Conservation (phyloP, 208 protist species). For the Trypanosoma avium region DNA sequence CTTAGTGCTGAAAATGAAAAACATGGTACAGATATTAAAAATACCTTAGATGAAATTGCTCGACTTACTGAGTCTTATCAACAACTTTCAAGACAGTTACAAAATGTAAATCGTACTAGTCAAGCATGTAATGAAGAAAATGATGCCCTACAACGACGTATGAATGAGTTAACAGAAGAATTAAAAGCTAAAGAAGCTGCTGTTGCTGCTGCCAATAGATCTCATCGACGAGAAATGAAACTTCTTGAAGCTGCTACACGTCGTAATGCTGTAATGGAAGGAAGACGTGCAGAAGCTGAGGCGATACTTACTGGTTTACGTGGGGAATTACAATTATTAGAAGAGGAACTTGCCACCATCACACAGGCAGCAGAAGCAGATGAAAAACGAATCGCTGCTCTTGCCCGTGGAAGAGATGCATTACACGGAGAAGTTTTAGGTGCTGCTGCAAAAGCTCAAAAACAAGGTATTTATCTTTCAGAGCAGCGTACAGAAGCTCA, state of each 20-base stretch:
- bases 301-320: slow-evolving; percentile 37
- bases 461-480: slow-evolving; percentile 81
- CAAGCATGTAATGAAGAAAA: slow-evolving; percentile 91
- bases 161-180: slow-evolving; percentile 56
- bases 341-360: slow-evolving; percentile 54
- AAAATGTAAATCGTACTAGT: slow-evolving; percentile 79
- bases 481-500: slow-evolving; percentile 79
- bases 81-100: slow-evolving; percentile 64
- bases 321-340: slow-evolving; percentile 40
- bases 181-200: slow-evolving; percentile 65
- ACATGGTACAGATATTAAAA: slow-evolving; percentile 48
- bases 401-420: slow-evolving; percentile 70
- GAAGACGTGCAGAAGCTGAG: slow-evolving; percentile 55
- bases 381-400: slow-evolving; percentile 32
- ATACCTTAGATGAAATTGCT: slow-evolving; percentile 41
- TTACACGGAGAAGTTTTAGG: slow-evolving; percentile 74
- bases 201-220: slow-evolving; percentile 39
- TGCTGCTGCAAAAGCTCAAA: slow-evolving; percentile 47
- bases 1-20: slow-evolving; percentile 53
- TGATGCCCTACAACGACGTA: slow-evolving; percentile 60
- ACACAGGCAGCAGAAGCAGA: slow-evolving; percentile 39
- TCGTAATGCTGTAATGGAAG: slow-evolving; percentile 70
- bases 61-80: slow-evolving; percentile 82
- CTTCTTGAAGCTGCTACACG: slow-evolving; percentile 67
- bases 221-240: slow-evolving; percentile 51